A percentile compares a stretch with the other conserved stretches of the same genome.
Evolutionary conservation across 257 asterid genomes (phyloP).

Genomic region (Pogostemon cablin): DNA sequence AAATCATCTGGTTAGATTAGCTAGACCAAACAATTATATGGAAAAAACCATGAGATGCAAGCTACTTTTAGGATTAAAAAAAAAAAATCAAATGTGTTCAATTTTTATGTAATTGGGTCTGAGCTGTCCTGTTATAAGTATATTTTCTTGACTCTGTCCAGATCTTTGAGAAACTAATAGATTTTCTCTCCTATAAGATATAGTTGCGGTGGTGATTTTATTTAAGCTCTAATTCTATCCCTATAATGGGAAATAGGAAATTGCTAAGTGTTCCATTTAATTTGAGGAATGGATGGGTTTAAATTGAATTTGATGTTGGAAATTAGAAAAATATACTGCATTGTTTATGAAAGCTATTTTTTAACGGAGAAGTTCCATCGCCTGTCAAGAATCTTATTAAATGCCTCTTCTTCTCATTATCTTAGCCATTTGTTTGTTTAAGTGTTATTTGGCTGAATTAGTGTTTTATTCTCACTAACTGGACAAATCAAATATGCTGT

Average conservation of each 20-base stretch:
- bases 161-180: background rate
- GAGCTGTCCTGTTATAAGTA: background rate
- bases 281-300: background rate
- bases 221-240: conserved; percentile 2
- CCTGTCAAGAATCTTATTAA: too few relatives aligned
- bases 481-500: background rate
- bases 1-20: background rate
- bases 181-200: background rate
- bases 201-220: background rate
- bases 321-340: background rate
- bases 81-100: background rate
- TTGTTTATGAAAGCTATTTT: too few relatives aligned
- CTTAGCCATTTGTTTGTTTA: too few relatives aligned
- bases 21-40: background rate
- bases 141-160: conserved; percentile 4
- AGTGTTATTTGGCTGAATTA: too few relatives aligned
- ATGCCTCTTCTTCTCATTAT: too few relatives aligned
- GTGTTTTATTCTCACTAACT: too few relatives aligned
- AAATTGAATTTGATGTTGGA: background rate
- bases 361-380: too few relatives aligned
- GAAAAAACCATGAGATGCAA: background rate
- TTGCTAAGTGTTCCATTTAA: background rate
- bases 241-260: background rate
- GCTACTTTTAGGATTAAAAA: too few relatives aligned
- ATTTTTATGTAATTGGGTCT: background rate